A percentile compares a stretch with the other conserved stretches of the same genome.
These are phyloP conservation scores for Musa itinerans DNA, from an alignment of 176 grass and related monocot genomes.

Conservation along the genomic window DNA sequence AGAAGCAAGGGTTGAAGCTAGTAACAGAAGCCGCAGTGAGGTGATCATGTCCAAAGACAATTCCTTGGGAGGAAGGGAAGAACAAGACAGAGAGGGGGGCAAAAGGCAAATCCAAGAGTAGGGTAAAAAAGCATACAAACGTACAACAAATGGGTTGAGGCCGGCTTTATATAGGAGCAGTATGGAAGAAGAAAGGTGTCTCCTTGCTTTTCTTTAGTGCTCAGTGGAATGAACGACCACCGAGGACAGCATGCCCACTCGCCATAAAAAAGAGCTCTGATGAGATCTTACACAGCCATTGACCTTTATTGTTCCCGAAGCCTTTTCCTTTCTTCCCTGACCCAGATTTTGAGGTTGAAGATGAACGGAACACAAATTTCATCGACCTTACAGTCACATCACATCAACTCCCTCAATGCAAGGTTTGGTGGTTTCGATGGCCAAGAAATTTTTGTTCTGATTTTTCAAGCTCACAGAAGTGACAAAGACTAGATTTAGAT, in stretches of 20 bases:
- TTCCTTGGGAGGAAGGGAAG: background rate
- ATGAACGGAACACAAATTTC: too few species aligned
- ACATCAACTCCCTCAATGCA: too few species aligned
- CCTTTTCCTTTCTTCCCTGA: background rate
- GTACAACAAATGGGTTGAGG: background rate
- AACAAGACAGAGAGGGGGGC: background rate
- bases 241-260: background rate
- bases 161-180: background rate
- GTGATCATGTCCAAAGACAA: background rate
- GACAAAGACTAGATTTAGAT: too few species aligned
- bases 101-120: constrained; percentile 2
- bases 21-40: background rate
- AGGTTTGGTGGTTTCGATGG: too few species aligned
- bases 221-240: background rate
- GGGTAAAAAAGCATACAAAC: constrained; percentile 3
- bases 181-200: background rate
- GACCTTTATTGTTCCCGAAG: background rate
- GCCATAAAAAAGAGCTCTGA: background rate
- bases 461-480: too few species aligned
- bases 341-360: too few species aligned
- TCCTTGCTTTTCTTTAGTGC: background rate
- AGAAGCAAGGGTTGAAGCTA: background rate
- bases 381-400: too few species aligned
- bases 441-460: too few species aligned
- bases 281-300: background rate